phyloP scores from a whole-genome alignment of 495 filamentous ascomycete genomes.

The Monascus purpureus region DNA sequence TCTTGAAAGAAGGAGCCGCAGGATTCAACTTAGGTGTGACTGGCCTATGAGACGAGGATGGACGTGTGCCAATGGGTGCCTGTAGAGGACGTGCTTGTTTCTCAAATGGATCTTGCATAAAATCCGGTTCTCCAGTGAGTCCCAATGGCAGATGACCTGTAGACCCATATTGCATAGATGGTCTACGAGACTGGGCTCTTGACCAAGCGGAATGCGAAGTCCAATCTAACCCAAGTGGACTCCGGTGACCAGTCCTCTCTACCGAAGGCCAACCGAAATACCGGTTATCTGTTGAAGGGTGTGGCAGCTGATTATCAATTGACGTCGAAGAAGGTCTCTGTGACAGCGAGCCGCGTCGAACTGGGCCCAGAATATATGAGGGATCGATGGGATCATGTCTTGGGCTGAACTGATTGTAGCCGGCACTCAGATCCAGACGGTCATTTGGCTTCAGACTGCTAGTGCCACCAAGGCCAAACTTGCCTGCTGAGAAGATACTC shows the following conservation, averaged over 20 bases:
- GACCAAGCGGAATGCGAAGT: constrained; percentile 41
- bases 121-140: constrained; percentile 33
- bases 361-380: constrained; percentile 35
- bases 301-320: constrained; percentile 53
- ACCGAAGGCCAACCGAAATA: constrained; percentile 50
- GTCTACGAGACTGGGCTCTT: constrained; percentile 38
- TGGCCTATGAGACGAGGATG: constrained; percentile 38
- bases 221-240: constrained; percentile 46
- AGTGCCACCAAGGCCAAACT: constrained; percentile 26
- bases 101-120: constrained; percentile 26
- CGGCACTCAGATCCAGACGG: constrained; percentile 27
- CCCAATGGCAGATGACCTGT: constrained; percentile 39
- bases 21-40: constrained; percentile 48
- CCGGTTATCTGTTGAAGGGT: constrained; percentile 67
- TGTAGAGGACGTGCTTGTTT: constrained; percentile 34
- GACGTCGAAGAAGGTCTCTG: constrained; percentile 69
- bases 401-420: constrained; percentile 50
- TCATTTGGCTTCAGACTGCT: constrained; percentile 31
- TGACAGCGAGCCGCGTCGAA: constrained; percentile 48
- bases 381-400: constrained; percentile 45
- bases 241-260: constrained; percentile 37
- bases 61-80: constrained; percentile 40
- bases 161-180: constrained; percentile 42
- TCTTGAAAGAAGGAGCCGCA: constrained; percentile 45
- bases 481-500: constrained; percentile 31